Evolutionary conservation across 1,284 basidiomycete species (phyloP), one percentile per base, ranked within the genome.

Genomic region (Moesziomyces globuligerus): DNA sequence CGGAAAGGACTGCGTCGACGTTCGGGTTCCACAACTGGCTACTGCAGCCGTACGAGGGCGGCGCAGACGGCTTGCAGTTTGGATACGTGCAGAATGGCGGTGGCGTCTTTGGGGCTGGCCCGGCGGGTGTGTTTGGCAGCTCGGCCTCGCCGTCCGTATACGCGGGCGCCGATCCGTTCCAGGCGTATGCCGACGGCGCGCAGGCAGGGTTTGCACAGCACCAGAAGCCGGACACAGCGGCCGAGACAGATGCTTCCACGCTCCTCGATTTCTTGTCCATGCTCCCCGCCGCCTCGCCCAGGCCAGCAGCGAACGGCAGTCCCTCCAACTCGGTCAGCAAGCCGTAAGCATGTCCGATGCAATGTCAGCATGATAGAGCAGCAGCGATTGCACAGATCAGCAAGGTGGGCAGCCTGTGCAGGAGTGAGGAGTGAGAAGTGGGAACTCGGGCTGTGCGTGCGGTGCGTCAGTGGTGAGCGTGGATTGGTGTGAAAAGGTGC

Each of bases 1-100:
- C 38, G 18, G 41, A 51, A 18, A 34, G 42, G 39, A n/a, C 36
- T 20, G 49, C 50, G 3, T 55, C 62, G 7, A 49, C 68, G 18
- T 71, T 71, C 15, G 68, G 68, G 13, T 71, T 71, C 25, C 68
- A 71, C 61, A 65, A 71, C 24, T 71, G 61, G 60, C 49, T 71
- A 1, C 46, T 71, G 11, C 68, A 65, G 36, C 68, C 68, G 17
- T 71, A 71, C 42, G 68, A 71, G 23, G 68, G 68, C 10, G 68
- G 68, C 1, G 48, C 61, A 0, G 61, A 65, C 17, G 42, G 40
- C 9, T 23, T 66, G 15, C 25, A 48, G 3, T 47, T 43, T 13
- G 42, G 48, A 1, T 34, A 34, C 3, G 18, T 25, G 18, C 29
- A 44, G 13, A 42, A 17, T 7, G 37, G 20, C 11, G 26, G 17